Base-by-base conservation (phyloP, 2,329 filamentous ascomycete genomes). In the Talaromyces funiculosus region DNA sequence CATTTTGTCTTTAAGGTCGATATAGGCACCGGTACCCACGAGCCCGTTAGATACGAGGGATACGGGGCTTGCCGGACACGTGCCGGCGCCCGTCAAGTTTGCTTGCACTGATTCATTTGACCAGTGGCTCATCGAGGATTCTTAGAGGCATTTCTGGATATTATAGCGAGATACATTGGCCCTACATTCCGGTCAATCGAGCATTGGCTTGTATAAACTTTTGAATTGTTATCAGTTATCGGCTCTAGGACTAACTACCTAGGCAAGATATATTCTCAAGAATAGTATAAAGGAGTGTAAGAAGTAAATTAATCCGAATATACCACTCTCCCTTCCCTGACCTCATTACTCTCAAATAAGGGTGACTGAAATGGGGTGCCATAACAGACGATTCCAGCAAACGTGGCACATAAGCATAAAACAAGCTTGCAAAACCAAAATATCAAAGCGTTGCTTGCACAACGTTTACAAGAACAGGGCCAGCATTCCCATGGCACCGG, bases 401-500 rank as follows among this genome's bases (percentile, higher is more conserved):
- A 54, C 51, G 35, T 54, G 51, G 51, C 51, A 54, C 51, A 37
- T 38, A 9, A 40, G n/a, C 22, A 40, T 24, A 10, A 38, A 40
- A 31, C 37, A 45, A 22, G 40, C 42, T 26, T 14, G 42, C 42
- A n/a, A 40, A 53, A 33, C 20, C 12, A 38, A 53, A 53, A 35
- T 7, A 37, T 54, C 33, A 26, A 33, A 22, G 18, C n/a, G 14
- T 14, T 33, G n/a, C 26, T 24, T 22, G 22, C 10, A 4, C 37
- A 20, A 18, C 55, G 42, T 58, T 20, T 60, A 63, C 33, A 53
- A 38, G 45, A 60, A 53, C 35, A 62, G 42, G 47, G 29, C 57
- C 37, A 61, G 53, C 61, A 70, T 82, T 66, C 82, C 82, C 65
- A 84, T 70, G 1, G 81, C 81, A 20, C 81, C 82, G 42, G 78